These are phyloP conservation scores for Eustoma russellianum DNA, from an alignment of 257 asterid species.

Conservation along the genomic window DNA sequence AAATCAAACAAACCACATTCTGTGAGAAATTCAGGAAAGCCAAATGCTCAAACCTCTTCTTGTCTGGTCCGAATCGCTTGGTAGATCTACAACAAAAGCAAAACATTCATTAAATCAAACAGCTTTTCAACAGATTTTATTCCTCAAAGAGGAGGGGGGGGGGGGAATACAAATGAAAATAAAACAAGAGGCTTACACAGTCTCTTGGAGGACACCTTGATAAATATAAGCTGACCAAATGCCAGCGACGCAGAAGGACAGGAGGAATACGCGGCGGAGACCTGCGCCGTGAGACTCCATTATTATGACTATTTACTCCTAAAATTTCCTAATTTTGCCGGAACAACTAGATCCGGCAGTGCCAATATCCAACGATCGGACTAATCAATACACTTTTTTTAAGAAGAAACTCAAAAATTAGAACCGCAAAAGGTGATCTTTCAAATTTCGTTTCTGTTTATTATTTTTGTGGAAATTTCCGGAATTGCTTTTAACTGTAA, in stretches of 20 bases:
- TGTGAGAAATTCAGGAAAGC: conserved; percentile 94
- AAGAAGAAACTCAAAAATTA: too few relatives aligned
- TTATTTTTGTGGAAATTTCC: too few relatives aligned
- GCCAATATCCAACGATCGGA: too few relatives aligned
- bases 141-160: not conserved
- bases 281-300: conserved; percentile 81
- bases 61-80: conserved; percentile 75
- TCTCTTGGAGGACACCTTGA: conserved; percentile 96
- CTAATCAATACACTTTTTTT: too few relatives aligned
- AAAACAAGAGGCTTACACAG: conserved; percentile 41
- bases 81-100: conserved; percentile 54
- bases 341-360: conserved; percentile 36
- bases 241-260: conserved; percentile 79
- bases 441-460: too few relatives aligned
- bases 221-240: conserved; percentile 96
- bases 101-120: not conserved
- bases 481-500: too few relatives aligned
- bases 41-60: conserved; percentile 92
- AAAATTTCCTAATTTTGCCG: conserved; percentile 7
- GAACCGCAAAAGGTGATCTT: too few relatives aligned
- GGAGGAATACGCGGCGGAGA: conserved; percentile 67
- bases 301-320: not conserved
- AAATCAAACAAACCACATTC: conserved; percentile 78
- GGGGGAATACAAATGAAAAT: too few relatives aligned
- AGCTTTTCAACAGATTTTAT: not conserved